Evolutionary conservation across 371 early-diverging fungal genomes (phyloP), one percentile per base, ranked within the genome.

Genomic region (Mortierella sp.): DNA sequence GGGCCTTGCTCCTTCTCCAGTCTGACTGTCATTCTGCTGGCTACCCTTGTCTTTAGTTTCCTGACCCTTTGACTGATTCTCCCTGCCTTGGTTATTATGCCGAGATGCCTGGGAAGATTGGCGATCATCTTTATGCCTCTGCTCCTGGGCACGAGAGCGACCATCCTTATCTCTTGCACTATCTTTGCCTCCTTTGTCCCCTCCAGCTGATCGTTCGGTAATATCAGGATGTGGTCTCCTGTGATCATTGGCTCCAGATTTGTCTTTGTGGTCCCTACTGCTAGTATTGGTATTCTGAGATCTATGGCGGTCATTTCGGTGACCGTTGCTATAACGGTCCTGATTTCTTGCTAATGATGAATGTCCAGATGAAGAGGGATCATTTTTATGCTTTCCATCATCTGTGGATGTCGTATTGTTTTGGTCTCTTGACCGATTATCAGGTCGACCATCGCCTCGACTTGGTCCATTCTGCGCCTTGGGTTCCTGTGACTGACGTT

Each of bases 101-200:
- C 72, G 63, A 10, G 68, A 28, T 6, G 68, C 18, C 12, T 68
- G 72, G 6, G 66, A 49, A 28, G 49, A 51, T 5, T 73, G 62
- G 18, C 68, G 74, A 47, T 66, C 64, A 35, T 73, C 74, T 51
- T 43, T 66, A 20, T 67, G 26, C 55, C 58, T 71, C 20, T 65
- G 65, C 9, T 63, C 70, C 45, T 68, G 73, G 24, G 28, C 58
- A 22, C 67, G 77, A 37, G 73, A 45, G 60, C 60, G 72, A 26
- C 54, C 57, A 30, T 77, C 72, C 39, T 37, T 72, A 12, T 72
- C 70, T 45, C 35, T 51, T 20, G 22, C 68, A 20, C 60, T 57
- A 12, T 67, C 78, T 22, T 59, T 32, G 22, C 64, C 72, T 10
- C 64, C 70, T 30, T 54, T 39, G 1, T 45, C 47, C 1, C 67